Percentiles rank a stretch among this genome's conserved stretches.
Evolutionary conservation across 83 land plant species (phyloP).

Genomic region (Picea engelmannii): DNA sequence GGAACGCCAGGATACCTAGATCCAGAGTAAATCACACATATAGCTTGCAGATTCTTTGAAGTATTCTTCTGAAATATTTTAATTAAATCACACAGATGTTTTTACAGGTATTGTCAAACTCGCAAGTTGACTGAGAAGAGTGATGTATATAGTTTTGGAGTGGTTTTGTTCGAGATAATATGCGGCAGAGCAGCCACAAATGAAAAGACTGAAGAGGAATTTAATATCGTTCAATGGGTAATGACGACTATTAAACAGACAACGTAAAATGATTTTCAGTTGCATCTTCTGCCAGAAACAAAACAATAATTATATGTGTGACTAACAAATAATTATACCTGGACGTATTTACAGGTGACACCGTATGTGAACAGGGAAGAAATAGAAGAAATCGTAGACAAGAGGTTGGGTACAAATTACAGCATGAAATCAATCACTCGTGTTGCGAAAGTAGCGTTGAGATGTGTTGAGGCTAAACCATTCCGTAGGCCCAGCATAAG

Average conservation of each 20-base stretch:
- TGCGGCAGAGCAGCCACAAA: neutral
- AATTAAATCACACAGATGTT: neutral
- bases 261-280: too few relatives aligned
- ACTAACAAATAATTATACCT: too few relatives aligned
- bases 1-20: neutral
- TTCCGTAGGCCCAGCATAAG: neutral
- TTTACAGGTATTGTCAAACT: neutral
- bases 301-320: too few relatives aligned
- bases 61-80: neutral
- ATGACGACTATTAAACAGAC: too few relatives aligned
- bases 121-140: neutral
- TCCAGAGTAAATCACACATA: neutral
- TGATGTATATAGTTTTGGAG: conserved; percentile 5
- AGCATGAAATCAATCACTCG: neutral
- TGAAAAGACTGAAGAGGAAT: neutral
- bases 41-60: neutral
- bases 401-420: neutral
- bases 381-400: neutral
- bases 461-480: neutral
- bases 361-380: neutral
- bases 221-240: neutral
- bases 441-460: neutral
- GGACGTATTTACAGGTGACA: neutral
- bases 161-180: neutral
- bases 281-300: too few relatives aligned